These are phyloP conservation scores for Phytophthora fragariae DNA, from an alignment of 352 stramenopile genomes.

Conservation along the genomic window DNA sequence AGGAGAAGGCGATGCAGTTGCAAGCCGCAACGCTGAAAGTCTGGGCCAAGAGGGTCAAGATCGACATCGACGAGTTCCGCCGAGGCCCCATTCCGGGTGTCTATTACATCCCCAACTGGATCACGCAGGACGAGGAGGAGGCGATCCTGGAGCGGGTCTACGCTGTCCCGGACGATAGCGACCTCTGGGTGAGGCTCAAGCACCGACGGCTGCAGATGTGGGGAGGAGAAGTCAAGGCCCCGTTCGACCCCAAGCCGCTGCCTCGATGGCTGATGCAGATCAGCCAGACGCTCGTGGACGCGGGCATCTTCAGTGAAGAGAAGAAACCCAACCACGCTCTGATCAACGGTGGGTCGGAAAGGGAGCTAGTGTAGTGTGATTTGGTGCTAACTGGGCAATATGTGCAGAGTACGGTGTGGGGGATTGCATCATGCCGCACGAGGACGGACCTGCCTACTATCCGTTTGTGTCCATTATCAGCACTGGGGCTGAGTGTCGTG, in stretches of 20 bases:
- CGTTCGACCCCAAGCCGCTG: slow-evolving; percentile 52
- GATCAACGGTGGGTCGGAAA: slow-evolving; percentile 63
- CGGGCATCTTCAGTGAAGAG: slow-evolving; percentile 55
- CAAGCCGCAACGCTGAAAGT: slow-evolving; percentile 27
- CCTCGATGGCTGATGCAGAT: slow-evolving; percentile 68
- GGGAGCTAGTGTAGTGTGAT: neutral
- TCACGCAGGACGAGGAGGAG: slow-evolving; percentile 61
- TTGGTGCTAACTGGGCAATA: neutral
- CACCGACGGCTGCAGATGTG: slow-evolving; percentile 74
- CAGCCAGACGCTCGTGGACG: slow-evolving; percentile 54
- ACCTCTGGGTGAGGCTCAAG: slow-evolving; percentile 69
- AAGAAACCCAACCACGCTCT: slow-evolving; percentile 69
- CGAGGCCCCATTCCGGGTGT: slow-evolving; percentile 51
- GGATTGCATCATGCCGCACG: slow-evolving; percentile 74
- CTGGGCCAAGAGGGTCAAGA: slow-evolving; percentile 43
- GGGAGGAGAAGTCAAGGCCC: slow-evolving; percentile 66
- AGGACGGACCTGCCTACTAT: slow-evolving; percentile 76
- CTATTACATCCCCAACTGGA: slow-evolving; percentile 74
- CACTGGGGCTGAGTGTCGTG: slow-evolving; percentile 55
- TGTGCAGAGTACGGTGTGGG: slow-evolving; percentile 65
- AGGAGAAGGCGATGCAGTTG: slow-evolving; percentile 5
- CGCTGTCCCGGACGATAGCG: slow-evolving; percentile 41
- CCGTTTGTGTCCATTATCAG: slow-evolving; percentile 77
- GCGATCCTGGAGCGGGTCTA: slow-evolving; percentile 70
- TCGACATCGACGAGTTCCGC: slow-evolving; percentile 47